Percentiles rank a stretch among this genome's conserved stretches.
phyloP scores from a whole-genome alignment of 768 basidiomycete species.

The Mycena alexandri region DNA sequence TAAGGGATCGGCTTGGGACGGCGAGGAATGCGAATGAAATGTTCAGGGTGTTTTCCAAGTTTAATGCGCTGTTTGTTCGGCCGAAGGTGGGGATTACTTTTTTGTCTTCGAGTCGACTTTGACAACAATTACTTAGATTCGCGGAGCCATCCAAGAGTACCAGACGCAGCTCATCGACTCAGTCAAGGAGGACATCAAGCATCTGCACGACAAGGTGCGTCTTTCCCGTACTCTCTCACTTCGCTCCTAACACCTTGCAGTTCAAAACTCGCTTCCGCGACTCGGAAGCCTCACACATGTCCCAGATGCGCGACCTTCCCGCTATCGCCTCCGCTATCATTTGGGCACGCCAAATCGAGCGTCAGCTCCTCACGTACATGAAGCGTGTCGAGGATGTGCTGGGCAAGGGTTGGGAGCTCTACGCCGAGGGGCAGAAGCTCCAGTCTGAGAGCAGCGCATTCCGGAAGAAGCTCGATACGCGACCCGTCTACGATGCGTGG shows the following conservation, averaged over 20 bases:
- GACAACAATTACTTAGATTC: conserved; percentile 68
- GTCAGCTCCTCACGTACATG: conserved; percentile 97
- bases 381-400: conserved; percentile 98
- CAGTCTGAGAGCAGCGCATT: conserved; percentile 93
- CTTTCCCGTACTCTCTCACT: neutral
- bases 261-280: conserved; percentile 97
- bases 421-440: conserved; percentile 98
- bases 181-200: conserved; percentile 98
- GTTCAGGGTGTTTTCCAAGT: conserved; percentile 99
- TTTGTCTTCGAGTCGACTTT: conserved; percentile 26
- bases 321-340: conserved; percentile 99
- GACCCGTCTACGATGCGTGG: conserved; percentile 97
- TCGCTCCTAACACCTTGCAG: conserved; percentile 48
- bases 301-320: conserved; percentile 97
- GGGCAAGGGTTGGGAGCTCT: conserved; percentile 98
- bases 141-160: conserved; percentile 98
- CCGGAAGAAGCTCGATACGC: conserved; percentile 95
- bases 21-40: conserved; percentile 99
- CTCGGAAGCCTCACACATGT: conserved; percentile 98
- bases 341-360: conserved; percentile 99
- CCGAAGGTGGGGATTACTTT: conserved; percentile 75
- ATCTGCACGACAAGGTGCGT: conserved; percentile 88
- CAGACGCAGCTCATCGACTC: conserved; percentile 99
- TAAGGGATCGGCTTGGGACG: conserved; percentile 93
- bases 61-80: conserved; percentile 95